Conservation (phyloP, 208 protist genomes). For the Entamoeba nuttalli region DNA sequence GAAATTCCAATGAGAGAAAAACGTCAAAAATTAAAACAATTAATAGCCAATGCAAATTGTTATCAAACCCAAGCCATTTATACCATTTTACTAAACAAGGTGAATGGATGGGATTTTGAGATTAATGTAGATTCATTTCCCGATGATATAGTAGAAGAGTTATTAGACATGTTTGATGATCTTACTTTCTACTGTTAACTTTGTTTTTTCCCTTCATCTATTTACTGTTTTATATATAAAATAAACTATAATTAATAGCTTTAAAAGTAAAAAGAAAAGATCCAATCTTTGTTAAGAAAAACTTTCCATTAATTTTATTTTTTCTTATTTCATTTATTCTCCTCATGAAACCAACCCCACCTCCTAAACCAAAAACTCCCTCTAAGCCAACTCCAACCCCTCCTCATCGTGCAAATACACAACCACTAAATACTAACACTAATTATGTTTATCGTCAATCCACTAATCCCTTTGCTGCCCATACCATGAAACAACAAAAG, state of each 20-base stretch:
- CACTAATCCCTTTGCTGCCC: too few relatives aligned
- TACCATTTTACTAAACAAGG: not conserved
- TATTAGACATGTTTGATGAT: not conserved
- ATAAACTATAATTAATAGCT: too few relatives aligned
- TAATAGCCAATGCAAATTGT: not conserved
- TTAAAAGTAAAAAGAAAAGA: too few relatives aligned
- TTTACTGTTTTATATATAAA: too few relatives aligned
- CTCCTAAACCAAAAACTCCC: not conserved
- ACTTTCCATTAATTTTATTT: too few relatives aligned
- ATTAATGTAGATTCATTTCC: not conserved
- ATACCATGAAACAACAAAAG: too few relatives aligned
- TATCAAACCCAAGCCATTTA: not conserved
- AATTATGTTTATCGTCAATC: too few relatives aligned
- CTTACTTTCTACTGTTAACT: not conserved
- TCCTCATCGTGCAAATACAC: not conserved
- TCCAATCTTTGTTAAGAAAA: too few relatives aligned
- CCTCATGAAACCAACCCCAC: not conserved
- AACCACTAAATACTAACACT: not conserved
- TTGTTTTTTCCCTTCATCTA: not conserved
- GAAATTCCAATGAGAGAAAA: not conserved
- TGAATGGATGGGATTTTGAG: not conserved
- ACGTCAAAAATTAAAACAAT: not conserved
- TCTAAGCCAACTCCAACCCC: not conserved
- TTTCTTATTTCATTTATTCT: too few relatives aligned
- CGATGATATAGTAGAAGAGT: not conserved